Percentiles rank a stretch among this genome's conserved stretches.
phyloP scores from a whole-genome alignment of 106 monocot genomes.

The Dendrobium catenatum region DNA sequence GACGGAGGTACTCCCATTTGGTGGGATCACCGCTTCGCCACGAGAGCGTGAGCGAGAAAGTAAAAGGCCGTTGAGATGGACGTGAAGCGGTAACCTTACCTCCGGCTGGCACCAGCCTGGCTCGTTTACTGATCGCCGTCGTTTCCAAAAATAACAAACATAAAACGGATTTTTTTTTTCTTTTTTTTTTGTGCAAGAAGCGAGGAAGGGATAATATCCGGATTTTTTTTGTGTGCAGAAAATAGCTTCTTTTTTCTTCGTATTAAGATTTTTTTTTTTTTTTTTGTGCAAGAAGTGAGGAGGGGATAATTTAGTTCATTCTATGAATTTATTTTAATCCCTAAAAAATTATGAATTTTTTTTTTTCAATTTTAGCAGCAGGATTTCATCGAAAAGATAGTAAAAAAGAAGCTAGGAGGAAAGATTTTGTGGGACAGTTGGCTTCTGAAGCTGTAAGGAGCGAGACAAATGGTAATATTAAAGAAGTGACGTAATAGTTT shows the following conservation, averaged over 20 bases:
- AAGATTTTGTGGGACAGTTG: neutral
- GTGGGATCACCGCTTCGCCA: conserved; percentile 20
- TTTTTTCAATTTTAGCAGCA: neutral
- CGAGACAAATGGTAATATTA: no score
- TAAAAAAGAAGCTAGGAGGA: neutral
- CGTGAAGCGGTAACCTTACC: no score
- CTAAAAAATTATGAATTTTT: neutral
- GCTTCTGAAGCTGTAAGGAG: neutral
- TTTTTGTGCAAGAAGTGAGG: neutral
- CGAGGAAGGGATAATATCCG: no score
- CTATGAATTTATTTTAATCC: neutral
- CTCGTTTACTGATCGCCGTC: neutral
- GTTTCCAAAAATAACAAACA: neutral
- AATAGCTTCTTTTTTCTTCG: no score
- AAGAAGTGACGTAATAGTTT: no score
- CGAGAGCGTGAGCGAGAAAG: conserved; percentile 9
- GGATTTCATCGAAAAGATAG: no score
- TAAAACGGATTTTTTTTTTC: neutral
- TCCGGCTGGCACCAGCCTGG: neutral
- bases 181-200: neutral
- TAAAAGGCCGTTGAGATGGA: no score
- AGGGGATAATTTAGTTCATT: neutral
- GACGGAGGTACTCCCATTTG: conserved; percentile 11
- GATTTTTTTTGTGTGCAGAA: no score
- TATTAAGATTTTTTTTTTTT: neutral